phyloP scores from a whole-genome alignment of 148 eudicot genomes.

The Diospyros kaki region DNA sequence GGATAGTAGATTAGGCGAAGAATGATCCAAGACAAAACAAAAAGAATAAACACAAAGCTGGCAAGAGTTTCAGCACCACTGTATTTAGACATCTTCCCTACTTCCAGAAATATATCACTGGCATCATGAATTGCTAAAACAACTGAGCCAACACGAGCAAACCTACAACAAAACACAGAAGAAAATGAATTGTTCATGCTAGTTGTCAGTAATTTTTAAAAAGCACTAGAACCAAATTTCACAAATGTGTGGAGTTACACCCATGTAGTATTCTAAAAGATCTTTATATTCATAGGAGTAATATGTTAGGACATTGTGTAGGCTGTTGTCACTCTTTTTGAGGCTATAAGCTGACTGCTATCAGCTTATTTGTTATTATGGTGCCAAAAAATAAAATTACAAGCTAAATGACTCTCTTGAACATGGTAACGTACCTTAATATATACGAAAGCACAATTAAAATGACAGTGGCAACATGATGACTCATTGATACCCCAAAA shows the following conservation, averaged over 20 bases:
- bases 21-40: slow-evolving; percentile 80
- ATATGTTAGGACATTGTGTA: neutral
- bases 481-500: slow-evolving; percentile 95
- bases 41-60: slow-evolving; percentile 68
- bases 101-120: slow-evolving; percentile 86
- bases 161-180: slow-evolving; percentile 44
- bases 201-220: neutral
- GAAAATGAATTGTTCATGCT: neutral
- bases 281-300: neutral
- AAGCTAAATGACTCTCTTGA: no score
- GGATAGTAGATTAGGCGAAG: slow-evolving; percentile 90
- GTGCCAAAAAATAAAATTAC: no score
- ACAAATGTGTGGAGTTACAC: neutral
- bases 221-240: neutral
- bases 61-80: slow-evolving; percentile 80
- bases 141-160: slow-evolving; percentile 84
- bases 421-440: slow-evolving; percentile 39
- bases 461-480: slow-evolving; percentile 72
- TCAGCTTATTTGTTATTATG: neutral
- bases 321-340: neutral
- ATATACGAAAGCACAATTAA: slow-evolving; percentile 72
- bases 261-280: neutral
- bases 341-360: neutral
- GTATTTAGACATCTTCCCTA: slow-evolving; percentile 96
- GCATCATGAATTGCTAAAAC: slow-evolving; percentile 96